These are phyloP conservation scores for Lasiosphaeria ovina DNA, from an alignment of 495 filamentous ascomycete species.

Conservation along the genomic window DNA sequence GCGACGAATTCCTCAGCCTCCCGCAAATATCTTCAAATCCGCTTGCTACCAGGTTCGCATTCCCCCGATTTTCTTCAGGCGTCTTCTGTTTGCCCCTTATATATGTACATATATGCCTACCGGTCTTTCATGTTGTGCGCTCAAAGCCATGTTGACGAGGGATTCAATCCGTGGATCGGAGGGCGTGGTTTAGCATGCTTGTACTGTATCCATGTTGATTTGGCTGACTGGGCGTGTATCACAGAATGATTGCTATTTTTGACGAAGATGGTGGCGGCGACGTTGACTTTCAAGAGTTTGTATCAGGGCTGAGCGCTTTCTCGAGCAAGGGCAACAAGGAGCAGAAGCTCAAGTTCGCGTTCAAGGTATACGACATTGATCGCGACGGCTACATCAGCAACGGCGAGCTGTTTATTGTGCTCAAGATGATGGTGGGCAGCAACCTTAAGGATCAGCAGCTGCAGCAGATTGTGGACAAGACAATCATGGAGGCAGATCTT, in stretches of 20 bases:
- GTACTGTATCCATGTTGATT: too few species aligned
- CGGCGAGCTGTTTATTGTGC: slow-evolving; percentile 96
- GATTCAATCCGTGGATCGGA: too few species aligned
- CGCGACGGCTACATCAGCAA: slow-evolving; percentile 98
- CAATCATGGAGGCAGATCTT: slow-evolving; percentile 98
- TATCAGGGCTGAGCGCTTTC: slow-evolving; percentile 92
- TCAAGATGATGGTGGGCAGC: slow-evolving; percentile 99
- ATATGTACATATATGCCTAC: background rate
- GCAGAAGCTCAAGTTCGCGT: slow-evolving; percentile 95
- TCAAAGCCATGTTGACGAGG: too few species aligned
- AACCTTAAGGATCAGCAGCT: slow-evolving; percentile 99
- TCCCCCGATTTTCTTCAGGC: background rate
- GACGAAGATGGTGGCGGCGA: slow-evolving; percentile 98
- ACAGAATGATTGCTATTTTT: slow-evolving; percentile 98
- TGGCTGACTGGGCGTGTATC: background rate
- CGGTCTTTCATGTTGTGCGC: background rate
- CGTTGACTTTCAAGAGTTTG: slow-evolving; percentile 99
- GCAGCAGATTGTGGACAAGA: slow-evolving; percentile 99
- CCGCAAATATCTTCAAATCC: slow-evolving; percentile 98
- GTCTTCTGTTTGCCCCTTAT: background rate
- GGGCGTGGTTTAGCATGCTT: too few species aligned
- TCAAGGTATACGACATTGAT: slow-evolving; percentile 99
- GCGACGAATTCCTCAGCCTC: slow-evolving; percentile 95
- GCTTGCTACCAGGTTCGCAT: slow-evolving; percentile 77
- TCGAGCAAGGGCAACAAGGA: slow-evolving; percentile 98